Percentiles rank a stretch among this genome's conserved stretches.
Conservation (phyloP, 1,284 basidiomycete genomes). For the Singerocomus rubriflavus region DNA sequence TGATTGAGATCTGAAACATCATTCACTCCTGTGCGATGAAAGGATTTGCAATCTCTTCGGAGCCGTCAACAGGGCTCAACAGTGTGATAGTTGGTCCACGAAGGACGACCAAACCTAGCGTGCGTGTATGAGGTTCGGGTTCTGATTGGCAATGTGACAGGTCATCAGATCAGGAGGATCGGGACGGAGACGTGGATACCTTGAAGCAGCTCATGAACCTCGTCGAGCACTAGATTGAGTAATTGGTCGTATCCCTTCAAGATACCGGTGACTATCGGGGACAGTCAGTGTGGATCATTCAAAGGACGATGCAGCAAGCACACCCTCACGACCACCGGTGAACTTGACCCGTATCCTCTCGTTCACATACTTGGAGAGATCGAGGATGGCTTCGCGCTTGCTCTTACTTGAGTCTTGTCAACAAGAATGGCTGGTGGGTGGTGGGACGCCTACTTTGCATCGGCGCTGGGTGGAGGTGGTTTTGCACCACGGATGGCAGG, state of each 20-base stretch:
- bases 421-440: slow-evolving; percentile 15
- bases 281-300: background rate
- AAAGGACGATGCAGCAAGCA: slow-evolving; percentile 15
- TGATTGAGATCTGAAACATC: background rate
- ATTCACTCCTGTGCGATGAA: slow-evolving; percentile 56
- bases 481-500: slow-evolving; percentile 41
- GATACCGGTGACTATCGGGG: slow-evolving; percentile 74
- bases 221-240: slow-evolving; percentile 92
- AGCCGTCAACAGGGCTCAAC: slow-evolving; percentile 90
- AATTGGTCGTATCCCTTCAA: slow-evolving; percentile 97
- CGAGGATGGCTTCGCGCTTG: slow-evolving; percentile 93
- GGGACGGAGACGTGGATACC: slow-evolving; percentile 42
- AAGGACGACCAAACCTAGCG: slow-evolving; percentile 82
- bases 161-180: slow-evolving; percentile 16
- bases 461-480: slow-evolving; percentile 27
- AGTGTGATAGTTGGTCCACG: slow-evolving; percentile 91
- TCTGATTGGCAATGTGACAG: slow-evolving; percentile 38
- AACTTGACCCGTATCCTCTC: slow-evolving; percentile 95
- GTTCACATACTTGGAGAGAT: slow-evolving; percentile 92
- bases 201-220: slow-evolving; percentile 76
- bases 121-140: slow-evolving; percentile 62
- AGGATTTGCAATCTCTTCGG: slow-evolving; percentile 85
- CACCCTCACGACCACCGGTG: slow-evolving; percentile 93
- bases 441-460: slow-evolving; percentile 25
- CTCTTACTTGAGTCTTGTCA: slow-evolving; percentile 55